phyloP scores from a whole-genome alignment of 192 early-diverging fungal species.

The Lobulomyces angularis region DNA sequence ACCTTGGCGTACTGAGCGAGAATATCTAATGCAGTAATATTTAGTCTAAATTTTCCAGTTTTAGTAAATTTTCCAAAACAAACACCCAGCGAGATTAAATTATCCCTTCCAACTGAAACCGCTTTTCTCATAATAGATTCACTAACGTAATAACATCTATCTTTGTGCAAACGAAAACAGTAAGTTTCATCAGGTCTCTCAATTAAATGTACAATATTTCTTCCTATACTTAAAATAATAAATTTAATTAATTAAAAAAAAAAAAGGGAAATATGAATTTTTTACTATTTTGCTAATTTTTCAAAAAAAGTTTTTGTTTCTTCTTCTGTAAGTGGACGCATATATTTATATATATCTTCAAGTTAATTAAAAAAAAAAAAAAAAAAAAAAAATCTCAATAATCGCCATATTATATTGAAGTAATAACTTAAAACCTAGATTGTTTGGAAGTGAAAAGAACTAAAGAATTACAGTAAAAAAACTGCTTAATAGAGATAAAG shows the following conservation, averaged over 20 bases:
- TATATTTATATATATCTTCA: conserved; percentile 20
- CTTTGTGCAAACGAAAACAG: conserved; percentile 89
- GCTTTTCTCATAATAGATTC: conserved; percentile 87
- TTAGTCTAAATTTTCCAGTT: conserved; percentile 89
- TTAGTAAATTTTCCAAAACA: conserved; percentile 99
- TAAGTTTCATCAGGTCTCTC: conserved; percentile 92
- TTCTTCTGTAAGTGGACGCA: conserved; percentile 94
- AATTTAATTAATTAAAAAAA: conserved; percentile 2
- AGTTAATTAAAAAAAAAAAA: conserved; percentile 11
- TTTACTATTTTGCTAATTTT: conserved; percentile 93
- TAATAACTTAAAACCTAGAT: too few species aligned
- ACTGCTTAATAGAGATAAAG: too few species aligned
- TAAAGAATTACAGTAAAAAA: too few species aligned
- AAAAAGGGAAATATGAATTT: conserved; percentile 1
- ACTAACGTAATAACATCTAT: conserved; percentile 95
- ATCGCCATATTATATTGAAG: too few species aligned
- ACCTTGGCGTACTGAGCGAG: conserved; percentile 91
- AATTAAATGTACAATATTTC: conserved; percentile 88
- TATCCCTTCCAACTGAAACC: conserved; percentile 65
- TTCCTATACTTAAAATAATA: conserved; percentile 59
- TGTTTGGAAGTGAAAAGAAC: too few species aligned
- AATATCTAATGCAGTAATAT: conserved; percentile 84
- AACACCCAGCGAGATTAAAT: conserved; percentile 81
- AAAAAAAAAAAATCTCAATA: conserved; percentile 2
- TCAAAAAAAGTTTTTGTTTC: conserved; percentile 96